Conservation (phyloP, 2,329 filamentous ascomycete species). For the Cordyceps sp. region DNA sequence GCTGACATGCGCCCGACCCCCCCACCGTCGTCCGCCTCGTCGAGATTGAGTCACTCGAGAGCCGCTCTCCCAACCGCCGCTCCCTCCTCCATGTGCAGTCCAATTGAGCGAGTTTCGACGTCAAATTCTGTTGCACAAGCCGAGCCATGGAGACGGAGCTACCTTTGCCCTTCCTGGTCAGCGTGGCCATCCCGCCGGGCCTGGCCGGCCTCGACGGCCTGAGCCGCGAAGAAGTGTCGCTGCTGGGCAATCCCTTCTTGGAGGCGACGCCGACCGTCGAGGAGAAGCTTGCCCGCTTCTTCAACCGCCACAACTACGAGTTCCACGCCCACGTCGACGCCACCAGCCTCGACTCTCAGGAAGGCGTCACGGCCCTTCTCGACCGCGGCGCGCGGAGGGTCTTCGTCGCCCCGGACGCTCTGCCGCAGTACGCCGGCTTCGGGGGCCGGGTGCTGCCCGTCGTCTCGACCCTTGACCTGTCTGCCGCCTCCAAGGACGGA, state of each 20-base stretch:
- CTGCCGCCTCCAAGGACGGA: conserved; percentile 28
- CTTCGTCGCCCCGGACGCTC: conserved; percentile 58
- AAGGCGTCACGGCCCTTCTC: conserved; percentile 65
- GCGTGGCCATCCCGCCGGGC: conserved; percentile 33
- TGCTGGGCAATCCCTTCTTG: conserved; percentile 42
- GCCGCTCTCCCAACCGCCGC: too few relatives aligned
- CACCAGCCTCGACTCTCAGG: conserved; percentile 46
- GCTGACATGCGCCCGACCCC: too few relatives aligned
- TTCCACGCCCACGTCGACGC: conserved; percentile 62
- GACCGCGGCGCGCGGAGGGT: conserved; percentile 74
- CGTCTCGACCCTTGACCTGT: conserved; percentile 27
- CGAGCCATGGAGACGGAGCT: conserved; percentile 47
- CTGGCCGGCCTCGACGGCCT: conserved; percentile 34
- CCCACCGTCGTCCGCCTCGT: too few relatives aligned
- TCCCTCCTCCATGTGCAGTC: neutral
- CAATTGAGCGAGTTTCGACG: too few relatives aligned
- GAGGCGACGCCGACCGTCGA: conserved; percentile 31
- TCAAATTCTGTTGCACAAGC: too few relatives aligned
- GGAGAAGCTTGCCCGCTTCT: conserved; percentile 27
- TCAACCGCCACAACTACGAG: conserved; percentile 31
- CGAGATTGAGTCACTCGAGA: too few relatives aligned
- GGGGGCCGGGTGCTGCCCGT: conserved; percentile 38
- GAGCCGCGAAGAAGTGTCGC: conserved; percentile 37
- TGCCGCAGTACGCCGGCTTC: conserved; percentile 40
- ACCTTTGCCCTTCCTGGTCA: conserved; percentile 45